Evolutionary conservation across 2,329 filamentous ascomycete genomes (phyloP), one percentile per base, ranked within the genome.

Genomic region (Grosmannia serpens): DNA sequence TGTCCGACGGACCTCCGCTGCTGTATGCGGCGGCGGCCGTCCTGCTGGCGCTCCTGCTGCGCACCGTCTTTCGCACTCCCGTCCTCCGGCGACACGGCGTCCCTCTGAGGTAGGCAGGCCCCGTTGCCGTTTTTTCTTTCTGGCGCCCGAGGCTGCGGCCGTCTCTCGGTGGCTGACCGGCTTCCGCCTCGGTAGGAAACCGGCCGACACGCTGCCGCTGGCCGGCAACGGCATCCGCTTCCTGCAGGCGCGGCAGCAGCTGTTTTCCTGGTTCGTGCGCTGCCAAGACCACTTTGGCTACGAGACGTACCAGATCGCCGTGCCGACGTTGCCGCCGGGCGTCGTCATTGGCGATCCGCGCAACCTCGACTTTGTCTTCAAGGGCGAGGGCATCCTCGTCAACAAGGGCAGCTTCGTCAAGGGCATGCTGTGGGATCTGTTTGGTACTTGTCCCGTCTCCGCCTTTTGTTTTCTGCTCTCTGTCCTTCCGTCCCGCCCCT

Each of bases 371-470:
- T 85, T 75, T 63, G 77, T 86, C 33, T 78, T 86, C 64, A 82
- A 78, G 66, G 76, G 84, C 60, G 82, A 85, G 65, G 76, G 74
- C 13, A 67, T 81, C 15, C 59, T 61, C 26, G 85, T 87, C 64
- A 73, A 76, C 52, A 87, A 86, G 65, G 84, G 84, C 17, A 71
- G 75, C 2, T 85, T 87, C 62, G 81, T 87, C 65, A 83, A 81
- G 62, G 70, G 71, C 22, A 75, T 82, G 44, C 79, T 82, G 0
- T 79, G 78, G 75, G 83, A 86, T 65, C 70, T 87, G 0, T 87
- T 87, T 61, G 84, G 78, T 70, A 68, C n/a, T n/a, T 56, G 22
- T 35, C 10, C 1, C 33, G 10, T 33, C 22, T 29, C 1, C 31
- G 13, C 33, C 11, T 35, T 20, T 4, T 53, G 38, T 24, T 57